Evolutionary conservation across 352 stramenopile species (phyloP).

Genomic region (Phytophthora multivora): DNA sequence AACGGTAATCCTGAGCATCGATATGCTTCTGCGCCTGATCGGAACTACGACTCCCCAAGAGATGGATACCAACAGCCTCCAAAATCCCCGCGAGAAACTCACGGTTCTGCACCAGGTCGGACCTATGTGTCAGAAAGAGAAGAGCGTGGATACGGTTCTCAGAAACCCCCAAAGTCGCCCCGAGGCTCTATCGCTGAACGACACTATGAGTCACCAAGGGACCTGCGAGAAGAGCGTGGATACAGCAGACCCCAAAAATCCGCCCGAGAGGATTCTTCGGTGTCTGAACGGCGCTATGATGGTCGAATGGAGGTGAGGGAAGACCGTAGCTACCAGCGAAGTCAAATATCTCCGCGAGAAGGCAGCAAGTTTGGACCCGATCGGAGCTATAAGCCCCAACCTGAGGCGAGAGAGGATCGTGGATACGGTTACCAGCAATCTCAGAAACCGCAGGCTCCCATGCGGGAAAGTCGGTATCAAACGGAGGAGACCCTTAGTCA

Average conservation of each 20-base stretch:
- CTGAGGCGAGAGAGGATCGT: constrained; percentile 24
- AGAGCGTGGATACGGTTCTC: constrained; percentile 27
- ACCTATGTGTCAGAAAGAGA: constrained; percentile 23
- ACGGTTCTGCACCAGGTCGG: constrained; percentile 1
- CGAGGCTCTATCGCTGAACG: constrained; percentile 11
- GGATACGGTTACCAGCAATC: constrained; percentile 20
- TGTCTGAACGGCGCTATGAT: constrained; percentile 13
- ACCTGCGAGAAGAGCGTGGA: constrained; percentile 31
- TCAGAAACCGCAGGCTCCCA: neutral
- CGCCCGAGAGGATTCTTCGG: neutral
- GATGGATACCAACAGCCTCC: constrained; percentile 16
- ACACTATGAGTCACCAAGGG: constrained; percentile 12
- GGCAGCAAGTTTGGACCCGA: neutral
- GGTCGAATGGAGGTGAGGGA: constrained; percentile 16
- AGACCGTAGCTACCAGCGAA: constrained; percentile 13
- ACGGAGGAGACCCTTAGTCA: constrained; percentile 2
- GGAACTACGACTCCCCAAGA: constrained; percentile 23
- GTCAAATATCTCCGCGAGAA: constrained; percentile 11
- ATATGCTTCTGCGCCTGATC: constrained; percentile 12
- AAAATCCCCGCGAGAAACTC: constrained; percentile 11
- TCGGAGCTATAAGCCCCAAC: neutral
- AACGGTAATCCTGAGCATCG: constrained; percentile 14
- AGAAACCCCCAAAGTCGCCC: constrained; percentile 8
- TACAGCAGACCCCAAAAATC: constrained; percentile 19
- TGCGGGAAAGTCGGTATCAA: constrained; percentile 15